Percentiles rank a stretch among this genome's conserved stretches.
Conservation (phyloP, 2,329 filamentous ascomycete species). For the Ilyonectria robusta region DNA sequence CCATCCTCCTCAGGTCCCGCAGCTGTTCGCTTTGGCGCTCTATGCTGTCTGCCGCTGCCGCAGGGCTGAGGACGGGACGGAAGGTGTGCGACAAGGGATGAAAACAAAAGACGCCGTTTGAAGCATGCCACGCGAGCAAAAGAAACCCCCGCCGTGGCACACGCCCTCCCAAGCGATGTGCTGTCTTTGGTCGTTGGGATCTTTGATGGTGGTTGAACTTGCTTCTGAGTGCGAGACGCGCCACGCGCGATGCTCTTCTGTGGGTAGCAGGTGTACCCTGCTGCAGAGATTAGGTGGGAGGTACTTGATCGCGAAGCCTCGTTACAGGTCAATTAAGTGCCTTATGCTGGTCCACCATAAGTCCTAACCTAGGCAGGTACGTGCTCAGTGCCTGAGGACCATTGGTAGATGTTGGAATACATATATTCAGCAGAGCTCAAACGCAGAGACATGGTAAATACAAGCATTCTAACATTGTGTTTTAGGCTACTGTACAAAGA, state of each 20-base stretch:
- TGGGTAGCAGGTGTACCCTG: slow-evolving; percentile 23
- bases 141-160: background rate
- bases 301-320: slow-evolving; percentile 24
- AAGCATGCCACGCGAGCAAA: background rate
- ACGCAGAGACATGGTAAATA: slow-evolving; percentile 12
- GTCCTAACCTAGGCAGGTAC: background rate
- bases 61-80: background rate
- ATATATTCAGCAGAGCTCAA: background rate
- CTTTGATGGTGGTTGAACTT: slow-evolving; percentile 12
- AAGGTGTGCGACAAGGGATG: background rate
- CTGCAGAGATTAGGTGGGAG: slow-evolving; percentile 14
- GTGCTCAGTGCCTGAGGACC: background rate
- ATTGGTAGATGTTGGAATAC: too few species aligned
- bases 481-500: slow-evolving; percentile 40
- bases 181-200: background rate
- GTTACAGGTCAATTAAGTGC: background rate
- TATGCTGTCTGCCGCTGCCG: background rate
- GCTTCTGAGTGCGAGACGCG: slow-evolving; percentile 32
- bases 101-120: background rate
- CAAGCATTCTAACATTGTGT: slow-evolving; percentile 27
- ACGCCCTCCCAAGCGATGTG: background rate
- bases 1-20: background rate
- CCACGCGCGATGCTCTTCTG: slow-evolving; percentile 38
- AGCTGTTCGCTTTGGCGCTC: background rate
- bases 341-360: background rate